Evolutionary conservation across 2,329 filamentous ascomycete species (phyloP).

Genomic region (Rutstroemia sydowiana): DNA sequence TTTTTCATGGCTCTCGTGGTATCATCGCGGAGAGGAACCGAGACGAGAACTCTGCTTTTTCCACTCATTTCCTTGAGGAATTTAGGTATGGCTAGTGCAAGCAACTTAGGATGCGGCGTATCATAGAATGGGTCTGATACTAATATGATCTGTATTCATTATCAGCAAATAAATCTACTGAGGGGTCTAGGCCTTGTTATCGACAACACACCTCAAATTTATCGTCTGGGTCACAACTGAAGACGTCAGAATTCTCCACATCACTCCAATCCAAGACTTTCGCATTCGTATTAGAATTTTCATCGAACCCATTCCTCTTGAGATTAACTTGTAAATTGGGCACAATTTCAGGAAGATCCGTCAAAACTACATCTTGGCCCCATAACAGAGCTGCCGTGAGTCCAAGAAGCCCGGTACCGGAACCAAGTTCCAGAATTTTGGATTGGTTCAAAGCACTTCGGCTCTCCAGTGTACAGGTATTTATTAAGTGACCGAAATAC

Average conservation of each 20-base stretch:
- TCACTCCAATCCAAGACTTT: conserved; percentile 52
- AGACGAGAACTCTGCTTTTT: conserved; percentile 61
- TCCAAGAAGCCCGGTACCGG: conserved; percentile 87
- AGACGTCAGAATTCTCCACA: conserved; percentile 33
- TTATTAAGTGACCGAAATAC: conserved; percentile 31
- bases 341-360: conserved; percentile 78
- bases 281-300: conserved; percentile 48
- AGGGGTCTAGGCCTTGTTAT: background rate
- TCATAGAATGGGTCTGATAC: conserved; percentile 86
- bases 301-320: conserved; percentile 52
- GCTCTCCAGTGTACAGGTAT: conserved; percentile 13
- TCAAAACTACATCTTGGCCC: conserved; percentile 60
- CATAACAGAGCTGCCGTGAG: conserved; percentile 73
- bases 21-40: conserved; percentile 71
- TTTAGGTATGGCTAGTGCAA: conserved; percentile 61
- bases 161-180: background rate
- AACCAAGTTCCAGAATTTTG: conserved; percentile 67
- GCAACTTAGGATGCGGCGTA: conserved; percentile 67
- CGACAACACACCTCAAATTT: conserved; percentile 32
- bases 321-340: conserved; percentile 71
- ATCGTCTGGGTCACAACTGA: conserved; percentile 34
- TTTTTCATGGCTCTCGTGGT: conserved; percentile 38
- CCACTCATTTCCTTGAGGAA: conserved; percentile 51
- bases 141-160: conserved; percentile 55
- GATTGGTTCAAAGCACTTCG: background rate